These are phyloP conservation scores for Blastomyces gilchristii DNA, from an alignment of 2,329 filamentous ascomycete genomes.

Conservation along the genomic window DNA sequence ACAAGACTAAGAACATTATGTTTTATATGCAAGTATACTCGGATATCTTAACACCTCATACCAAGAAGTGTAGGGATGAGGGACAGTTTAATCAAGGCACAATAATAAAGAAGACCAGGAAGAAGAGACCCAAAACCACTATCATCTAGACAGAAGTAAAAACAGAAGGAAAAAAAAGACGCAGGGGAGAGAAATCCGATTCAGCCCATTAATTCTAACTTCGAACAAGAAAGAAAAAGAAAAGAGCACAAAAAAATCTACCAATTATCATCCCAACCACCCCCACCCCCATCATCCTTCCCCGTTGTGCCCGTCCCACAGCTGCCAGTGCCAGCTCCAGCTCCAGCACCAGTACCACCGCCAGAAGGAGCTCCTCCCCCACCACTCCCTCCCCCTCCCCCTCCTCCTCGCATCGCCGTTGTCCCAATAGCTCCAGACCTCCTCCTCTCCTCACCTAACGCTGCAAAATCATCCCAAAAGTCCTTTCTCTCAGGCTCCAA, in stretches of 20 bases:
- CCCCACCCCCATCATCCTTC: constrained; percentile 37
- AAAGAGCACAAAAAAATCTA: constrained; percentile 14
- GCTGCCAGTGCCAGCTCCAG: too few species aligned
- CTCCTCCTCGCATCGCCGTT: constrained; percentile 52
- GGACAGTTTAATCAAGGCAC: too few species aligned
- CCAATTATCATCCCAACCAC: constrained; percentile 45
- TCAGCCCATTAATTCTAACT: background rate
- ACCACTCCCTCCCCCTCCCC: constrained; percentile 20
- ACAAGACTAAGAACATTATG: too few species aligned
- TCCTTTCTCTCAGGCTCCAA: constrained; percentile 59
- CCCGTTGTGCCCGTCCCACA: constrained; percentile 12
- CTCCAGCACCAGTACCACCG: constrained; percentile 11
- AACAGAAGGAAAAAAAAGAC: background rate
- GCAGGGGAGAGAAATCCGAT: background rate
- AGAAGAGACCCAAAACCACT: too few species aligned
- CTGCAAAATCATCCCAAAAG: constrained; percentile 89
- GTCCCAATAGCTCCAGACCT: constrained; percentile 49
- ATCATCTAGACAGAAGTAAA: background rate
- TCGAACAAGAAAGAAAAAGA: background rate
- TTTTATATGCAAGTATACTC: too few species aligned
- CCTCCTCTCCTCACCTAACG: constrained; percentile 40
- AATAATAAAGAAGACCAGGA: too few species aligned
- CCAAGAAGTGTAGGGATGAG: too few species aligned
- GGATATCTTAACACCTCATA: too few species aligned
- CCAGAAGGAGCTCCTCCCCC: constrained; percentile 25